A percentile compares a stretch with the other conserved stretches of the same genome.
phyloP scores from a whole-genome alignment of 2,329 filamentous ascomycete species.

The Calonectria fujianensis region DNA sequence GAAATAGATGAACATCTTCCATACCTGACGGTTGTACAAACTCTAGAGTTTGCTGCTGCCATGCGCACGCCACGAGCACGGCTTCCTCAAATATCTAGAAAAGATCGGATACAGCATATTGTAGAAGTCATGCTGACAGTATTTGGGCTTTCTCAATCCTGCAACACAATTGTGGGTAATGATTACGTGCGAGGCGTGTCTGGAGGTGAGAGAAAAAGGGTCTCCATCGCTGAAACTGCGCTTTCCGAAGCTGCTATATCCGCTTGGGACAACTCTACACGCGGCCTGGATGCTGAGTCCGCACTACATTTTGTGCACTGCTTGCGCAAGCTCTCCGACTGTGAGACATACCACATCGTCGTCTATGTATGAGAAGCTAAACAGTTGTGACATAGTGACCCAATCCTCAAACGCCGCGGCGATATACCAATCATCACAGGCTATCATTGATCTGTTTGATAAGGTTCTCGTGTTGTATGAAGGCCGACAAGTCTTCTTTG shows the following conservation, averaged over 20 bases:
- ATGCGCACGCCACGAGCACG: conserved; percentile 62
- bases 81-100: background rate
- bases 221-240: conserved; percentile 33
- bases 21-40: conserved; percentile 30
- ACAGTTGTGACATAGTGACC: conserved; percentile 1
- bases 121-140: conserved; percentile 35
- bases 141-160: conserved; percentile 30
- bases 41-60: conserved; percentile 43
- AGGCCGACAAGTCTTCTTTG: conserved; percentile 32
- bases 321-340: conserved; percentile 46
- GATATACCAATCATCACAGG: conserved; percentile 33
- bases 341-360: conserved; percentile 26
- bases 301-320: conserved; percentile 67
- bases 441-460: conserved; percentile 30
- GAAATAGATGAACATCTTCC: conserved; percentile 37
- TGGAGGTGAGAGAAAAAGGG: conserved; percentile 32
- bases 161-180: conserved; percentile 32
- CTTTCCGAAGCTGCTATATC: conserved; percentile 31
- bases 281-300: conserved; percentile 58
- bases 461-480: conserved; percentile 36
- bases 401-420: conserved; percentile 38
- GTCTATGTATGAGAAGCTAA: conserved; percentile 5
- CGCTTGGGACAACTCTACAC: conserved; percentile 32
- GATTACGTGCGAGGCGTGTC: conserved; percentile 36
- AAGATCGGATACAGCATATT: background rate